Evolutionary conservation across 2,329 filamentous ascomycete species (phyloP), one percentile per base, ranked within the genome.

Genomic region (Xylariaceae sp.): DNA sequence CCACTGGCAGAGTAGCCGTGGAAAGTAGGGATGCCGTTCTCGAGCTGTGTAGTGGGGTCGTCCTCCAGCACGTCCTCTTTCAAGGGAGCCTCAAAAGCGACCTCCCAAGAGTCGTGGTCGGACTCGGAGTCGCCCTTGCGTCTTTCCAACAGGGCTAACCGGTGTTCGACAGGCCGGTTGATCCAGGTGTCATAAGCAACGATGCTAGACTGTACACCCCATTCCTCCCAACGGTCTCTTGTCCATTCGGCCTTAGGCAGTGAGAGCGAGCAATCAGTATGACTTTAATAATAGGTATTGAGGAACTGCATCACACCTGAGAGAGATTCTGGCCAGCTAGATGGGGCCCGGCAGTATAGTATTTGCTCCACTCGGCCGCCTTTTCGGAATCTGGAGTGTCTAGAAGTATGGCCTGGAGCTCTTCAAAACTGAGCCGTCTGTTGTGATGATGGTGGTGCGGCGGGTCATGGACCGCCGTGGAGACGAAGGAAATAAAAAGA

Each of bases 1-100:
- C 90, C 90, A 44, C 73, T 89, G 4, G 88, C 88, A 3, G 88
- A 94, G 62, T 96, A 97, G 37, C 90, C 92, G 57, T 97, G 90
- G 67, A 97, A 97, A 0, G 84, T 90, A 1, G 90, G 88, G 16
- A 97, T 74, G 19, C 87, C 73, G 53, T 88, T 75, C 8, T 74
- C 64, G 31, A 88, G 68, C 15, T 79, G 74, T 13, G 81, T 88
- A 0, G 88, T 94, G 3, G 80, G 75, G 59, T 98, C 92, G 36
- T 94, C 82, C 0, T 87, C 73, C 4, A 97, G 67, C 2, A 90
- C 73, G 56, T 94, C 88, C 61, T 98, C 92, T 51, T 85, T 79
- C 28, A 97, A 66, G 1, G 78, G 81, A 0, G 89, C 90, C 57
- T 88, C 80, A 55, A 83, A 94, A n/a, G 75, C 71, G 18, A 89